Conservation (phyloP, 2,329 filamentous ascomycete genomes). For the Ramichloridium luteum region DNA sequence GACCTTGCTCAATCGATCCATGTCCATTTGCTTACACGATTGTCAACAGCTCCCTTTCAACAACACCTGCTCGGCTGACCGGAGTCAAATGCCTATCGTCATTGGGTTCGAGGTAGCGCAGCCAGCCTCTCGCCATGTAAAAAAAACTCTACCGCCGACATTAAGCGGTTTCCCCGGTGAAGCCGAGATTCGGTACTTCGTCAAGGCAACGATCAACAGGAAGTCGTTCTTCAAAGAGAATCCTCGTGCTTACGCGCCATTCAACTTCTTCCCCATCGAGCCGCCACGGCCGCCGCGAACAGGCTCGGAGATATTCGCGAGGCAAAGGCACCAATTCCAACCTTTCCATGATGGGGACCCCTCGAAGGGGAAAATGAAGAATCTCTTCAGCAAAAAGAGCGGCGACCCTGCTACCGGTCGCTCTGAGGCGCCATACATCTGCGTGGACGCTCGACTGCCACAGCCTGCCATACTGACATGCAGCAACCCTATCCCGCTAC, state of each 20-base stretch:
- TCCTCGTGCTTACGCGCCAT: conserved; percentile 49
- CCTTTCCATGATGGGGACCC: conserved; percentile 10
- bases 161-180: conserved; percentile 74
- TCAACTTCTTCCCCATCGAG: conserved; percentile 89
- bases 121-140: conserved; percentile 53
- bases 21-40: background rate
- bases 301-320: conserved; percentile 71
- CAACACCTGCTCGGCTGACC: conserved; percentile 49
- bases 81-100: conserved; percentile 30
- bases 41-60: conserved; percentile 47
- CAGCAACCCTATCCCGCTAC: conserved; percentile 70
- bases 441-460: conserved; percentile 73
- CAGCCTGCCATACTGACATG: conserved; percentile 82
- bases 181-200: conserved; percentile 84
- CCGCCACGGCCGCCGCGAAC: conserved; percentile 58
- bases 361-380: conserved; percentile 40
- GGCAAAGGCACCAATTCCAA: conserved; percentile 53
- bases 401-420: conserved; percentile 14
- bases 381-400: conserved; percentile 42
- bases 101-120: conserved; percentile 35
- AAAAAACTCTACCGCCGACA: conserved; percentile 76
- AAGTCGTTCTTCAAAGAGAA: conserved; percentile 86
- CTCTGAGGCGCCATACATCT: conserved; percentile 44
- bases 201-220: conserved; percentile 90
- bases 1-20: background rate